Evolutionary conservation across 2,329 filamentous ascomycete genomes (phyloP).

Genomic region (Pyrenochaeta sp.): DNA sequence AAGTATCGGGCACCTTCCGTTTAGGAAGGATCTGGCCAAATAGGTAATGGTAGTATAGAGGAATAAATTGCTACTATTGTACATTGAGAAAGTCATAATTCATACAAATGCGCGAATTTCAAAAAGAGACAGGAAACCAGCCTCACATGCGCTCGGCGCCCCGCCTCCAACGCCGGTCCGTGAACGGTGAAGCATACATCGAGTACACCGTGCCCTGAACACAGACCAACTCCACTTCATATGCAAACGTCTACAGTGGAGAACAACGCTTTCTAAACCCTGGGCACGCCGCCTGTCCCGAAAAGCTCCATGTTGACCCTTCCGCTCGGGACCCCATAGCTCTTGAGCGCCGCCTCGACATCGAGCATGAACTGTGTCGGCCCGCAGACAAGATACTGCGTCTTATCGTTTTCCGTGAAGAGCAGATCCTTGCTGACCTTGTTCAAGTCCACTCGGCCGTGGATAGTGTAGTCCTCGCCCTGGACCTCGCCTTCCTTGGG

Average conservation of each 20-base stretch:
- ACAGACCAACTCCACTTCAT: conserved; percentile 1
- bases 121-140: no score
- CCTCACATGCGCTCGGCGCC: no score
- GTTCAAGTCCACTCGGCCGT: conserved; percentile 66
- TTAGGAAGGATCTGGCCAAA: no score
- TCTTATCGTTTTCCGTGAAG: conserved; percentile 60
- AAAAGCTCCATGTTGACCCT: conserved; percentile 74
- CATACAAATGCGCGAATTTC: no score
- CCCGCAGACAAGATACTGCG: conserved; percentile 77
- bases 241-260: conserved; percentile 4
- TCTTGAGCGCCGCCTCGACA: conserved; percentile 60
- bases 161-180: no score
- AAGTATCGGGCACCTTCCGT: no score
- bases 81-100: no score
- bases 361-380: conserved; percentile 74
- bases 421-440: conserved; percentile 64
- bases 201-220: no score
- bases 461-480: conserved; percentile 66
- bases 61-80: no score
- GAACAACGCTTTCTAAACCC: conserved; percentile 25
- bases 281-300: conserved; percentile 47
- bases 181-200: no score
- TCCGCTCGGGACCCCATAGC: conserved; percentile 63
- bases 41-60: no score
- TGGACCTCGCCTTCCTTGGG: conserved; percentile 53